phyloP scores from a whole-genome alignment of 139 green algal genomes.

The Pedinophyceae sp. region DNA sequence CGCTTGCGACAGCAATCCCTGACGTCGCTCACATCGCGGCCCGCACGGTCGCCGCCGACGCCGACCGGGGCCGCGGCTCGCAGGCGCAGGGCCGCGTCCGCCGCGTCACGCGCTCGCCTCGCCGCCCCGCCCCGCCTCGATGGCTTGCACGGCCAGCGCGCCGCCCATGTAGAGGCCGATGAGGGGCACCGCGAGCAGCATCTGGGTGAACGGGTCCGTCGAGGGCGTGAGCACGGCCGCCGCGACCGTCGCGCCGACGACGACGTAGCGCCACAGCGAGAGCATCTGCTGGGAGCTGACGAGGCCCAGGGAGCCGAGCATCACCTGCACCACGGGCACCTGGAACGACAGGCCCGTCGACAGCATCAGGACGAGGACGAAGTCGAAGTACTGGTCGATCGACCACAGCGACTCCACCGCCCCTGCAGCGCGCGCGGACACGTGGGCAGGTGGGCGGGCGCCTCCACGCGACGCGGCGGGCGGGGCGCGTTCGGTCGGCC shows the following conservation, averaged over 20 bases:
- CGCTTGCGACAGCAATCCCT: too few species aligned
- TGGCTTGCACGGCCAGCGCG: slow-evolving; percentile 42
- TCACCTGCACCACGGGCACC: slow-evolving; percentile 93
- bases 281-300: slow-evolving; percentile 83
- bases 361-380: slow-evolving; percentile 95
- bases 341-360: slow-evolving; percentile 89
- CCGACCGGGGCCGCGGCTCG: too few species aligned
- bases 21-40: too few species aligned
- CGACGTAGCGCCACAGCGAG: slow-evolving; percentile 84
- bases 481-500: too few species aligned
- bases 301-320: slow-evolving; percentile 84
- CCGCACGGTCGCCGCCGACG: too few species aligned
- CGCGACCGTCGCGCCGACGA: slow-evolving; percentile 81
- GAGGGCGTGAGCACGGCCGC: slow-evolving; percentile 93
- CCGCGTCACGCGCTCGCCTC: too few species aligned
- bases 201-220: slow-evolving; percentile 93
- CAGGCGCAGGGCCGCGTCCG: too few species aligned
- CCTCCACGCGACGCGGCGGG: too few species aligned
- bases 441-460: too few species aligned
- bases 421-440: too few species aligned
- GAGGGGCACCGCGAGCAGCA: slow-evolving; percentile 81
- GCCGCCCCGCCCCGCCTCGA: slow-evolving; percentile 38
- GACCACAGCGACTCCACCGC: slow-evolving; percentile 96
- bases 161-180: slow-evolving; percentile 90
- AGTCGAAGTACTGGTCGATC: slow-evolving; percentile 99